Evolutionary conservation across 768 basidiomycete genomes (phyloP).

Genomic region (Dendrothele bispora): DNA sequence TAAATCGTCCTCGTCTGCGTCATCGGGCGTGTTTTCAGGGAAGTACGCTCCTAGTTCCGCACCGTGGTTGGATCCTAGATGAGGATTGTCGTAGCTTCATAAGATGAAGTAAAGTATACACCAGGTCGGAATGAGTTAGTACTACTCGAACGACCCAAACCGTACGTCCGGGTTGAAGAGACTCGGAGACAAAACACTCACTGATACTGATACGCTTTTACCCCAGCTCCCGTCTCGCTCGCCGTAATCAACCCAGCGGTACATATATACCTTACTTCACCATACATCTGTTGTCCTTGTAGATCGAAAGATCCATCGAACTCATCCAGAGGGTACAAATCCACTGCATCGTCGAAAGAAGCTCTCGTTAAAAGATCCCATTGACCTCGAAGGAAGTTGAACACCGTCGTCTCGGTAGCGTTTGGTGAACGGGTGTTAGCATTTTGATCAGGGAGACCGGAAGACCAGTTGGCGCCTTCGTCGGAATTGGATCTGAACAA

Average conservation of each 20-base stretch:
- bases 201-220: slow-evolving; percentile 36
- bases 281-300: slow-evolving; percentile 46
- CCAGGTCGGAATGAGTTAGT: too few species aligned
- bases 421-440: slow-evolving; percentile 39
- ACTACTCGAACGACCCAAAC: too few species aligned
- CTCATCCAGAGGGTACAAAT: slow-evolving; percentile 33
- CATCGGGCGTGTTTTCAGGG: slow-evolving; percentile 17
- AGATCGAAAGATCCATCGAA: slow-evolving; percentile 34
- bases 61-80: slow-evolving; percentile 36
- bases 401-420: slow-evolving; percentile 38
- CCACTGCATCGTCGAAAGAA: slow-evolving; percentile 30
- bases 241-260: slow-evolving; percentile 36
- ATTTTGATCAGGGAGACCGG: slow-evolving; percentile 27
- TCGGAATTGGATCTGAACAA: slow-evolving; percentile 42
- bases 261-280: slow-evolving; percentile 45
- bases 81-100: slow-evolving; percentile 39
- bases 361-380: slow-evolving; percentile 26
- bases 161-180: too few species aligned
- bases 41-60: slow-evolving; percentile 39
- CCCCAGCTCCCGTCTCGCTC: slow-evolving; percentile 17
- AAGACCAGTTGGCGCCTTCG: slow-evolving; percentile 44
- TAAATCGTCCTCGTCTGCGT: slow-evolving; percentile 20
- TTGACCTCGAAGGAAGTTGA: slow-evolving; percentile 42
- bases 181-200: slow-evolving; percentile 10
- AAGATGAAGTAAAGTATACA: not conserved